These are phyloP conservation scores for Torulaspora microellipsoides DNA, from an alignment of 805 yeast genomes.

Conservation along the genomic window DNA sequence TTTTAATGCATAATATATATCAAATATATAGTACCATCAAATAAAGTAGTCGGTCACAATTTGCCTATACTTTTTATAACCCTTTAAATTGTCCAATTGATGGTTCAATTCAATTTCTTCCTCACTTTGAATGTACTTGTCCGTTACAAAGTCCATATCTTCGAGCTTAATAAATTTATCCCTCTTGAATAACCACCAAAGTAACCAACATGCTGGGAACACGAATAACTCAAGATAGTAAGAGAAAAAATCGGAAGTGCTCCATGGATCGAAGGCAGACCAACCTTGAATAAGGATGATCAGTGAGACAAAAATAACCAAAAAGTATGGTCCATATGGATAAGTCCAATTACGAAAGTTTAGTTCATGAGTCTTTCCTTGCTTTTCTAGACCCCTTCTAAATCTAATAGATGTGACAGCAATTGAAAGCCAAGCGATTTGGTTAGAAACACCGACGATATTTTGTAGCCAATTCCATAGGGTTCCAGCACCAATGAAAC, in stretches of 20 bases:
- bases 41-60: constrained; percentile 17
- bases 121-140: constrained; percentile 45
- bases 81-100: constrained; percentile 38
- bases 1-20: too few relatives aligned
- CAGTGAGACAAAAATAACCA: constrained; percentile 40
- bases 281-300: constrained; percentile 52
- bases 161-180: constrained; percentile 41
- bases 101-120: constrained; percentile 44
- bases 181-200: constrained; percentile 41
- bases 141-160: constrained; percentile 53
- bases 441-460: constrained; percentile 50
- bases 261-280: constrained; percentile 47
- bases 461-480: constrained; percentile 51
- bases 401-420: constrained; percentile 48
- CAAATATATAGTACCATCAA: neutral
- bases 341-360: constrained; percentile 46
- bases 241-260: constrained; percentile 39
- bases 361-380: constrained; percentile 42
- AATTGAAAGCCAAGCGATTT: constrained; percentile 47
- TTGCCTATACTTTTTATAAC: constrained; percentile 41
- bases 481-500: constrained; percentile 50
- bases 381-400: constrained; percentile 42
- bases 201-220: constrained; percentile 42
- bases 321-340: constrained; percentile 48
- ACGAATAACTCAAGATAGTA: constrained; percentile 44